Conservation (phyloP, 441 rosid genomes). For the Pelargonium australe region DNA sequence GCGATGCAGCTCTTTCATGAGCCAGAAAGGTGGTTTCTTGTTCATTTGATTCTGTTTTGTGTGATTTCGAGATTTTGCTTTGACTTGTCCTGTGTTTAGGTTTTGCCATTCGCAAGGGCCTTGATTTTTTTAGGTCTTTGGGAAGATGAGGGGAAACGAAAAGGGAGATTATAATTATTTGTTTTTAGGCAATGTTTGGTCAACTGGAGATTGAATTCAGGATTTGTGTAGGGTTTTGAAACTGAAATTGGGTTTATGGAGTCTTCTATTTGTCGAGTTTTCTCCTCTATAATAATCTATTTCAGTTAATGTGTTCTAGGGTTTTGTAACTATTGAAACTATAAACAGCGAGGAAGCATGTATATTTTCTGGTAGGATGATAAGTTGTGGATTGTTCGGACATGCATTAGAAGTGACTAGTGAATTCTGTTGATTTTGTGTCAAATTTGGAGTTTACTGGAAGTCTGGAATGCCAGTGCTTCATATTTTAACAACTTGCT, state of each 20-base stretch:
- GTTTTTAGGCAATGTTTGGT: background rate
- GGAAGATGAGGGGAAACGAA: background rate
- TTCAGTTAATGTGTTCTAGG: background rate
- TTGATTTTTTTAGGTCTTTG: background rate
- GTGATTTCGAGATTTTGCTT: too few relatives aligned
- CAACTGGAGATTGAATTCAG: background rate
- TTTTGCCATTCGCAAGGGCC: background rate
- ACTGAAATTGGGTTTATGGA: background rate
- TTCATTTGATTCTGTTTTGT: background rate
- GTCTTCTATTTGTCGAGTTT: background rate
- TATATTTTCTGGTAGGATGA: background rate
- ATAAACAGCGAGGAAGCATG: background rate
- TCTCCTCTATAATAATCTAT: background rate
- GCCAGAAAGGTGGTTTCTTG: conserved; percentile 37
- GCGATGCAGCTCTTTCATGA: conserved; percentile 29
- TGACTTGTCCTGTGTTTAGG: background rate
- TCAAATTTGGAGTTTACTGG: background rate
- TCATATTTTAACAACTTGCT: too few relatives aligned
- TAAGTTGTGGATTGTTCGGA: background rate
- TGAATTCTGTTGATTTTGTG: background rate
- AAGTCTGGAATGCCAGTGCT: background rate
- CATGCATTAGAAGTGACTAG: background rate
- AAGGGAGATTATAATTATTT: background rate
- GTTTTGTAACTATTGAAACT: background rate
- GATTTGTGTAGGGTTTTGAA: background rate